These are phyloP conservation scores for Phylloporus sp. DNA, from an alignment of 768 basidiomycete genomes.

Conservation along the genomic window DNA sequence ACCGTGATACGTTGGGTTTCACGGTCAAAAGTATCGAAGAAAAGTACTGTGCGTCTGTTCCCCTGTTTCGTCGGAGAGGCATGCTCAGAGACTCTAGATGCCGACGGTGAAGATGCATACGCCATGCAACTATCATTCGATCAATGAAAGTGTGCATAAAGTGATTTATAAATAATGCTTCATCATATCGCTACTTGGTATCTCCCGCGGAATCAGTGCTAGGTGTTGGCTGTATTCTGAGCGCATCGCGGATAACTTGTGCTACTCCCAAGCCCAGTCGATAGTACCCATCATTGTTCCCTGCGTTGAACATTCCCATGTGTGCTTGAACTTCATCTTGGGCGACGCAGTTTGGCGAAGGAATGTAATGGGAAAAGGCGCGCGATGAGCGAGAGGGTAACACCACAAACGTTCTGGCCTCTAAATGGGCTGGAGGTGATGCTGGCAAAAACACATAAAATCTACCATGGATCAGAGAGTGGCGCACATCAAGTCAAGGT, in stretches of 20 bases:
- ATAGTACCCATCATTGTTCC: conserved; percentile 88
- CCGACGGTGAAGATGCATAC: conserved; percentile 93
- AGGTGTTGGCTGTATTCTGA: conserved; percentile 21
- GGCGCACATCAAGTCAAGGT: neutral
- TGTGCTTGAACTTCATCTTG: conserved; percentile 82
- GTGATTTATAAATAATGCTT: conserved; percentile 7
- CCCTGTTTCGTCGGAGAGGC: neutral
- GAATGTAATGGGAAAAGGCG: conserved; percentile 52
- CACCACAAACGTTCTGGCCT: conserved; percentile 72
- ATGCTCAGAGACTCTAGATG: conserved; percentile 53
- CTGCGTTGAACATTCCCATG: conserved; percentile 80
- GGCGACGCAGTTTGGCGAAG: conserved; percentile 63
- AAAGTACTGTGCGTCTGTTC: conserved; percentile 74
- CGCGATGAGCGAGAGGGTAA: conserved; percentile 55
- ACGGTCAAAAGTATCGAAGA: conserved; percentile 81
- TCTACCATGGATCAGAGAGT: conserved; percentile 36
- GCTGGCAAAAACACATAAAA: conserved; percentile 80
- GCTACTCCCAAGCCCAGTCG: conserved; percentile 71
- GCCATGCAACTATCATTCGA: conserved; percentile 76
- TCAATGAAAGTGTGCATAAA: conserved; percentile 9
- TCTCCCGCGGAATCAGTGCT: neutral
- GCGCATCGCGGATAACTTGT: conserved; percentile 56
- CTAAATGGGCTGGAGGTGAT: conserved; percentile 50
- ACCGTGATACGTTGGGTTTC: conserved; percentile 88
- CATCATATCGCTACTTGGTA: neutral